Percentiles rank a stretch among this genome's conserved stretches.
phyloP scores from a whole-genome alignment of 129 eudicot species.

The Logfia minima region DNA sequence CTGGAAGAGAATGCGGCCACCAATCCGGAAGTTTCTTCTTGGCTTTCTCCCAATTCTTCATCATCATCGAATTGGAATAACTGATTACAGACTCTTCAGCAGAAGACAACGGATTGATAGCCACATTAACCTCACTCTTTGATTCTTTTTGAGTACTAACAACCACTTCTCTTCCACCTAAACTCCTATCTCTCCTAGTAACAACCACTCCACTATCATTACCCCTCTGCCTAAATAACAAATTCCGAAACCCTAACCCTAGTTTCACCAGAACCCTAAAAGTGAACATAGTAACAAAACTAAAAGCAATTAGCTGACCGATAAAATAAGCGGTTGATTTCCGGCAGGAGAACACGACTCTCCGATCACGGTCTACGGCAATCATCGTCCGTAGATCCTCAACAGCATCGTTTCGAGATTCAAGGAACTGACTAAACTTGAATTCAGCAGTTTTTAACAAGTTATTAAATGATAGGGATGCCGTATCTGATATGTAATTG shows the following conservation, averaged over 20 bases:
- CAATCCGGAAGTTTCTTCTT: conserved; percentile 68
- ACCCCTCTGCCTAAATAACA: conserved; percentile 20
- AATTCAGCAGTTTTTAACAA: conserved; percentile 25
- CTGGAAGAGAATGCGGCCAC: conserved; percentile 62
- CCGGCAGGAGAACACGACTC: conserved; percentile 58
- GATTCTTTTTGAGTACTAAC: conserved; percentile 53
- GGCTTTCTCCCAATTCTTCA: conserved; percentile 36
- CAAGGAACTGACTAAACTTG: conserved; percentile 42
- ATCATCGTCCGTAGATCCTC: conserved; percentile 54
- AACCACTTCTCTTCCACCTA: conserved; percentile 81
- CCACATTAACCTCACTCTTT: conserved; percentile 21
- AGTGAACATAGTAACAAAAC: conserved; percentile 38
- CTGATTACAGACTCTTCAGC: conserved; percentile 23
- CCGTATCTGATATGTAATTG: conserved; percentile 28
- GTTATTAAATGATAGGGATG: conserved; percentile 36
- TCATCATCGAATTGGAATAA: conserved; percentile 15
- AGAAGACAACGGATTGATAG: conserved; percentile 31
- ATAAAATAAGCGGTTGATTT: conserved; percentile 56
- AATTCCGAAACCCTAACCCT: conserved; percentile 43
- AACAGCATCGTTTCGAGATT: conserved; percentile 50
- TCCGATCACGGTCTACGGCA: conserved; percentile 32
- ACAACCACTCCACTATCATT: conserved; percentile 37
- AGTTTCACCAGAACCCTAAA: conserved; percentile 49
- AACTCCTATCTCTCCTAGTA: conserved; percentile 72
- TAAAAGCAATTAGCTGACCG: conserved; percentile 33